Evolutionary conservation across 768 basidiomycete genomes (phyloP), one percentile per base, ranked within the genome.

Genomic region (Rubroboletus satanas): DNA sequence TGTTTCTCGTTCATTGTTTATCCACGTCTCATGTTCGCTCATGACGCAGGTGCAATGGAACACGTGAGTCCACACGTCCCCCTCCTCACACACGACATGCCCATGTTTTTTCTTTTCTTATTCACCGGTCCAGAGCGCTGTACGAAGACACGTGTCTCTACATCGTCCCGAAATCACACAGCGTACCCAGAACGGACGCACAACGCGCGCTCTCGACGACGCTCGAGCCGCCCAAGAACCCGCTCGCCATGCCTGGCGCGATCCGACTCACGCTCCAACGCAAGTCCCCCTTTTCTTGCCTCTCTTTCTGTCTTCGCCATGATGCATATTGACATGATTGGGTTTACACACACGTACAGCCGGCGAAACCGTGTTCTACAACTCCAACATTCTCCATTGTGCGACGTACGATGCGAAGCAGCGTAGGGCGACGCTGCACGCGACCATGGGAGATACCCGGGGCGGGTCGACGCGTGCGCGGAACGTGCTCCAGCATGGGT

Each of bases 361-460:
- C 0, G 87, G 88, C 0, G 84, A 91, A 55, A 85, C 85, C 0
- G 85, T 87, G 23, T 90, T 91, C 68, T 90, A 91, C 67, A 88
- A 88, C 64, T 83, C 79, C 59, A 90, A 91, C 65, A 84, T 90
- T 54, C 73, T 91, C 10, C 89, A 91, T 61, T 87, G 86, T 52
- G 88, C 83, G 5, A 75, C 77, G 7, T 91, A 91, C 66, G 76
- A 75, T 54, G 72, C 77, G 1, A 66, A 66, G 18, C 65, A 67
- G 21, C 72, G 69, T 33, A 77, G 89, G 3, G 81, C 83, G 29
- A 91, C 89, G 3, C 75, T 92, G 7, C 90, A 90, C 59, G 88
- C 79, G 0, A 80, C 75, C 44, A 82, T 88, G 67, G 87, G 87
- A 3, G 80, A 84, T 55, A 72, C 75, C 5, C 77, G 79, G 8